Conservation (phyloP, 495 filamentous ascomycete genomes). For the Aspergillus diversus region DNA sequence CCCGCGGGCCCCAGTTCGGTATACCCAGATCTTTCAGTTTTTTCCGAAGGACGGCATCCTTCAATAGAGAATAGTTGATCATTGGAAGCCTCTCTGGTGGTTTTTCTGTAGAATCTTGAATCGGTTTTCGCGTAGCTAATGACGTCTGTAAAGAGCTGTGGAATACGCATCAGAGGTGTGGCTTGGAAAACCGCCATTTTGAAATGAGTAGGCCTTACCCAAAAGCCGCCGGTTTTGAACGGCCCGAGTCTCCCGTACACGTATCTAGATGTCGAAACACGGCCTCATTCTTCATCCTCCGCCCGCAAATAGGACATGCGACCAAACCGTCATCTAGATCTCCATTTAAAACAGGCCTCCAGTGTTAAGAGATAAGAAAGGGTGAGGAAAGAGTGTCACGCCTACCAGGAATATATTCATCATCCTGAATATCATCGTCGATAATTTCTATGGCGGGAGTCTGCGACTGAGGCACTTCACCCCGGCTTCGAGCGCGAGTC, state of each 20-base stretch:
- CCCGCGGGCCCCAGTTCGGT: slow-evolving; percentile 64
- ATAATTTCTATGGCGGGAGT: slow-evolving; percentile 31
- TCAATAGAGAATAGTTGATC: slow-evolving; percentile 80
- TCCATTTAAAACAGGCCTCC: slow-evolving; percentile 27
- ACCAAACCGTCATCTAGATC: slow-evolving; percentile 71
- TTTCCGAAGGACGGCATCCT: slow-evolving; percentile 72
- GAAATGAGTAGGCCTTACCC: slow-evolving; percentile 31
- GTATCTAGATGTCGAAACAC: slow-evolving; percentile 81
- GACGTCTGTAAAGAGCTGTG: slow-evolving; percentile 31
- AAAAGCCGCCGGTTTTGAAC: slow-evolving; percentile 28
- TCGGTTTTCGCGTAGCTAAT: slow-evolving; percentile 12
- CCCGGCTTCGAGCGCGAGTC: slow-evolving; percentile 44
- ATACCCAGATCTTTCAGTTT: slow-evolving; percentile 86
- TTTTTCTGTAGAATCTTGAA: slow-evolving; percentile 27
- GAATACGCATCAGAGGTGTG: slow-evolving; percentile 8
- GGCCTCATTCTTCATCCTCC: slow-evolving; percentile 72
- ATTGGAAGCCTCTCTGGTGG: slow-evolving; percentile 67
- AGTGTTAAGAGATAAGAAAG: slow-evolving; percentile 1
- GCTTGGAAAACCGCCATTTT: background rate
- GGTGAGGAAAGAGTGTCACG: slow-evolving; percentile 4
- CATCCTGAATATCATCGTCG: slow-evolving; percentile 43
- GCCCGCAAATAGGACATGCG: slow-evolving; percentile 78
- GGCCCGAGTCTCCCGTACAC: slow-evolving; percentile 37
- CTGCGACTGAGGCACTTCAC: slow-evolving; percentile 18
- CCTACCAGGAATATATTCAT: slow-evolving; percentile 40